Conservation (phyloP, 768 basidiomycete genomes). For the Lactifluus volemus region DNA sequence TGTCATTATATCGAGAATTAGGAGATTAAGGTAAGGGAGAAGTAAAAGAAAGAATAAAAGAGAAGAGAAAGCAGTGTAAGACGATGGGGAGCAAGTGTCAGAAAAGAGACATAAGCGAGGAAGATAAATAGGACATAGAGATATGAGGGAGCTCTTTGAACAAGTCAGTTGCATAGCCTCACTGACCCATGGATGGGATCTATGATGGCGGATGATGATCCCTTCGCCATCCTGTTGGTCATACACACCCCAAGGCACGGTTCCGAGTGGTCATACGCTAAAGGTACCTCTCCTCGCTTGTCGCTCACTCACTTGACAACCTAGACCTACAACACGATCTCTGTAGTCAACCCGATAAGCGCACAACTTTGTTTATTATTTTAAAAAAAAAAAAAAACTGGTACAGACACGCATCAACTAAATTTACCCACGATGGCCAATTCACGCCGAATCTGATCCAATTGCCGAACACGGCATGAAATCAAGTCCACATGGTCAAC, state of each 20-base stretch:
- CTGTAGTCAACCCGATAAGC: background rate
- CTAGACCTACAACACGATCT: background rate
- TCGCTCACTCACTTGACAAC: background rate
- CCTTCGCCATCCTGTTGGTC: background rate
- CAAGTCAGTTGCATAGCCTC: slow-evolving; percentile 14
- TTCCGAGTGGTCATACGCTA: background rate
- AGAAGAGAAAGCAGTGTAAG: slow-evolving; percentile 6
- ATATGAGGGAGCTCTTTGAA: background rate
- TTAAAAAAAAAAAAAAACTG: background rate
- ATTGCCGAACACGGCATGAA: slow-evolving; percentile 4
- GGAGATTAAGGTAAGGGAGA: slow-evolving; percentile 16
- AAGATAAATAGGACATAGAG: slow-evolving; percentile 20
- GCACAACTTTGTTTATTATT: background rate
- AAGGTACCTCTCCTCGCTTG: too few relatives aligned
- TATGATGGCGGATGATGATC: slow-evolving; percentile 8
- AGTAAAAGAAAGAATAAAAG: slow-evolving; percentile 7
- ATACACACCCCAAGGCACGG: background rate
- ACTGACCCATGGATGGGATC: background rate
- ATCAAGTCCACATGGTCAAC: background rate
- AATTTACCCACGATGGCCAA: slow-evolving; percentile 12
- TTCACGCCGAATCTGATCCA: background rate
- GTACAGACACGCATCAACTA: too few relatives aligned
- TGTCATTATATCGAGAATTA: slow-evolving; percentile 19
- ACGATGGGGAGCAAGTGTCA: slow-evolving; percentile 13
- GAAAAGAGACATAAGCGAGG: slow-evolving; percentile 15